These are phyloP conservation scores for Phytophthora palmivora DNA, from an alignment of 352 stramenopile genomes.

Conservation along the genomic window DNA sequence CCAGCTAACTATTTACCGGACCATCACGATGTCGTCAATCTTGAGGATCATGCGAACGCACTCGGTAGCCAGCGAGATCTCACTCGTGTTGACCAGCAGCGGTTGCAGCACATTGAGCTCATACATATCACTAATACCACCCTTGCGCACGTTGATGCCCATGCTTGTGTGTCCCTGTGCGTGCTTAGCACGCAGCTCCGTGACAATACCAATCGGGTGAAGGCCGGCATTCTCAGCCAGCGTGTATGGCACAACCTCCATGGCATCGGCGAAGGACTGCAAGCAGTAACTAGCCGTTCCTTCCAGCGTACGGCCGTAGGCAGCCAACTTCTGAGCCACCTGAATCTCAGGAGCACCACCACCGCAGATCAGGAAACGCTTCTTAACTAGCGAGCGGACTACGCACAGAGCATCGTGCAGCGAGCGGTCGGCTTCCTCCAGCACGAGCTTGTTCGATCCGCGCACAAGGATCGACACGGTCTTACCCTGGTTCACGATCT, in stretches of 20 bases:
- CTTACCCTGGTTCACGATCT: constrained; percentile 94
- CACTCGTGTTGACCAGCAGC: constrained; percentile 97
- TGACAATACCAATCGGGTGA: constrained; percentile 99
- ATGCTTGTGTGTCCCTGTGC: constrained; percentile 92
- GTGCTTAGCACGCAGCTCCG: constrained; percentile 94
- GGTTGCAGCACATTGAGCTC: constrained; percentile 98
- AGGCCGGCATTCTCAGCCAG: constrained; percentile 99
- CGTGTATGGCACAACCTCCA: constrained; percentile 99
- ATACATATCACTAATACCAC: constrained; percentile 99
- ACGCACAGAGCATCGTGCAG: constrained; percentile 99
- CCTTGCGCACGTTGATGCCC: constrained; percentile 97
- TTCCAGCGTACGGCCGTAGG: constrained; percentile 93
- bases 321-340: constrained; percentile 93
- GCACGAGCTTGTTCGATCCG: constrained; percentile 98
- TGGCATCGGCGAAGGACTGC: constrained; percentile 96
- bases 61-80: constrained; percentile 98
- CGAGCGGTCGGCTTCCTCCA: constrained; percentile 98
- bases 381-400: constrained; percentile 98
- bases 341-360: constrained; percentile 98
- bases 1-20: constrained; percentile 75
- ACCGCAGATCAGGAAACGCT: constrained; percentile 98
- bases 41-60: constrained; percentile 99
- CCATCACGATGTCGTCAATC: constrained; percentile 99
- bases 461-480: constrained; percentile 98
- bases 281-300: constrained; percentile 98